These are phyloP conservation scores for Coemansia umbellata DNA, from an alignment of 192 early-diverging fungal species.

Conservation along the genomic window DNA sequence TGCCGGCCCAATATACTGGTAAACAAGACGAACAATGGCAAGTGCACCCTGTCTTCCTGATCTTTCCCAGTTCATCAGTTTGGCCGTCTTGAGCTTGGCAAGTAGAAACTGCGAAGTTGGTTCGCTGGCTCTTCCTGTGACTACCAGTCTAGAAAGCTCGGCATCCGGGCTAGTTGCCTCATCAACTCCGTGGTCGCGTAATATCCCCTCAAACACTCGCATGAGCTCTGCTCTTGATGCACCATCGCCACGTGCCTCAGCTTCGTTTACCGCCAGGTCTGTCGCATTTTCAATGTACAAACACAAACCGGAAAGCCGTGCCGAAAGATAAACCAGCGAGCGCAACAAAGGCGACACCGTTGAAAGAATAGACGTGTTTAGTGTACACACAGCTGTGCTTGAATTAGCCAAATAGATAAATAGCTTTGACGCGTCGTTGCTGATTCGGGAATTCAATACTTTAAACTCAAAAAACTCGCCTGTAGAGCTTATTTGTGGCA, in stretches of 20 bases:
- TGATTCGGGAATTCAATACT: conserved; percentile 8
- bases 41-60: conserved; percentile 32
- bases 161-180: conserved; percentile 37
- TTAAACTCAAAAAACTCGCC: background rate
- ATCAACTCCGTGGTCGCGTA: conserved; percentile 43
- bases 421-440: background rate
- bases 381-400: background rate
- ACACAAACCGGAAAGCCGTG: conserved; percentile 21
- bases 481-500: background rate
- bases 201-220: conserved; percentile 18
- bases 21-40: conserved; percentile 19
- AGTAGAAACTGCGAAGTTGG: conserved; percentile 46
- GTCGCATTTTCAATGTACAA: conserved; percentile 28
- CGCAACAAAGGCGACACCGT: conserved; percentile 12
- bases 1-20: conserved; percentile 31
- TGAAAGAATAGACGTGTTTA: conserved; percentile 21
- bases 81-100: conserved; percentile 24
- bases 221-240: conserved; percentile 23
- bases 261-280: conserved; percentile 12
- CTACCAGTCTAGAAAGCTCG: conserved; percentile 27
- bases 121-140: conserved; percentile 36
- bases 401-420: background rate
- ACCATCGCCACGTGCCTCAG: conserved; percentile 6
- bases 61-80: conserved; percentile 35
- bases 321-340: conserved; percentile 19